phyloP scores from a whole-genome alignment of 345 rosid species.

The Populus simonii region DNA sequence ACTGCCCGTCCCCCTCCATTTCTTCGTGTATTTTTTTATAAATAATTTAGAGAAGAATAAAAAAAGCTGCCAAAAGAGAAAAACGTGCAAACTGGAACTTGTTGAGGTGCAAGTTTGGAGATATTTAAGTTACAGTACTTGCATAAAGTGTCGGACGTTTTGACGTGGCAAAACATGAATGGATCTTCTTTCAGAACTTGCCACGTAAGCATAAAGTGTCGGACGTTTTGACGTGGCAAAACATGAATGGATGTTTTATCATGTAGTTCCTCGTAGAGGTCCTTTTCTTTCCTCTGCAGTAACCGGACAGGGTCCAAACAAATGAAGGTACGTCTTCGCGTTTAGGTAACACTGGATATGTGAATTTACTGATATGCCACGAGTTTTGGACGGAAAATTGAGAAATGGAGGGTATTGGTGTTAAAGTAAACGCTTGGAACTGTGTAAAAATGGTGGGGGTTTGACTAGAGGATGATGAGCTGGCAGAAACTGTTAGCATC shows the following conservation, averaged over 20 bases:
- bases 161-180: no score
- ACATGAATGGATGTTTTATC: not conserved
- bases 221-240: not conserved
- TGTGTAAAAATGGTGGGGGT: not conserved
- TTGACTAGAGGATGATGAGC: not conserved
- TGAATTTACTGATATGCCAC: not conserved
- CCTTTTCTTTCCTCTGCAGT: not conserved
- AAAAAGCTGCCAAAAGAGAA: not conserved
- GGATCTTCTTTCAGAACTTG: not conserved
- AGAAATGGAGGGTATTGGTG: not conserved
- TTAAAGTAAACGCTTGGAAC: not conserved
- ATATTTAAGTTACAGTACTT: not conserved
- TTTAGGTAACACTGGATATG: not conserved
- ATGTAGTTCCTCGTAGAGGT: not conserved
- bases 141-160: not conserved
- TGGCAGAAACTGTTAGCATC: not conserved
- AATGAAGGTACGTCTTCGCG: not conserved
- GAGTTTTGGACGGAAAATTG: not conserved
- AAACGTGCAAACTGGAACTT: not conserved
- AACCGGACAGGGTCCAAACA: slow-evolving; percentile 9
- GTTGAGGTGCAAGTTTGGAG: slow-evolving; percentile 2
- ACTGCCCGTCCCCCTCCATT: slow-evolving; percentile 6
- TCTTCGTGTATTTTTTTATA: not conserved
- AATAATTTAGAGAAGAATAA: not conserved
- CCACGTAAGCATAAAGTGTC: not conserved